Conservation (phyloP, 805 yeast genomes). For the Ogataea minuta region DNA sequence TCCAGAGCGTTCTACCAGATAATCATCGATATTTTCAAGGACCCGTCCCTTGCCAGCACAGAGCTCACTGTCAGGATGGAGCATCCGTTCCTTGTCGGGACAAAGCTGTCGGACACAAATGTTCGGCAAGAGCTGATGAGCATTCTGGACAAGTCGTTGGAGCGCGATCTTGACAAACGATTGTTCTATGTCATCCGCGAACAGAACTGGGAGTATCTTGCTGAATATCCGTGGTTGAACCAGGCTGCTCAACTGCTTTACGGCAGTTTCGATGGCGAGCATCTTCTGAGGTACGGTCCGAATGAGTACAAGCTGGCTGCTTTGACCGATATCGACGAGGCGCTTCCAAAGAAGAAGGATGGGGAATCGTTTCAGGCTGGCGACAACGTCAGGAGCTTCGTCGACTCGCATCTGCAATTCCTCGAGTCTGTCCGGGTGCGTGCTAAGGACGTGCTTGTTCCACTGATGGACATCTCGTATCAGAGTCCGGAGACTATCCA, state of each 20-base stretch:
- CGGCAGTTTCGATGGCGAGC: slow-evolving; percentile 64
- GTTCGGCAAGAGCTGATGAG: slow-evolving; percentile 77
- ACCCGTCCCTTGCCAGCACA: slow-evolving; percentile 70
- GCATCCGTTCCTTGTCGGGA: slow-evolving; percentile 93
- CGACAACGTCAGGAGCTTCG: slow-evolving; percentile 17
- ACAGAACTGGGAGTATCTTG: slow-evolving; percentile 94
- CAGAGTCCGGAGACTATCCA: slow-evolving; percentile 78
- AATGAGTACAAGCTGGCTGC: slow-evolving; percentile 55
- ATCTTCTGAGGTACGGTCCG: slow-evolving; percentile 43
- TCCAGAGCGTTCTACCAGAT: slow-evolving; percentile 82
- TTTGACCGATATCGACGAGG: slow-evolving; percentile 43
- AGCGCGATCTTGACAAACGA: slow-evolving; percentile 72
- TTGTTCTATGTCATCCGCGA: slow-evolving; percentile 85
- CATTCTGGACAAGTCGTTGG: slow-evolving; percentile 75
- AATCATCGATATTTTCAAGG: slow-evolving; percentile 83
- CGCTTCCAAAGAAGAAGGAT: slow-evolving; percentile 22
- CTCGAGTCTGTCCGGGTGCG: slow-evolving; percentile 34
- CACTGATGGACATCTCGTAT: slow-evolving; percentile 78
- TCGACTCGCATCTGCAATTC: slow-evolving; percentile 27
- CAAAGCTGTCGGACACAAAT: slow-evolving; percentile 71
- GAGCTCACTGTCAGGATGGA: slow-evolving; percentile 94
- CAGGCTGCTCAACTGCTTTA: slow-evolving; percentile 87
- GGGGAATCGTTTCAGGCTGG: slow-evolving; percentile 20
- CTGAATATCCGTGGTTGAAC: slow-evolving; percentile 92
- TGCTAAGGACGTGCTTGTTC: slow-evolving; percentile 62